Percentiles rank a stretch among this genome's conserved stretches.
Evolutionary conservation across 805 yeast species (phyloP).

Genomic region (Pichia nanzhaoensis): DNA sequence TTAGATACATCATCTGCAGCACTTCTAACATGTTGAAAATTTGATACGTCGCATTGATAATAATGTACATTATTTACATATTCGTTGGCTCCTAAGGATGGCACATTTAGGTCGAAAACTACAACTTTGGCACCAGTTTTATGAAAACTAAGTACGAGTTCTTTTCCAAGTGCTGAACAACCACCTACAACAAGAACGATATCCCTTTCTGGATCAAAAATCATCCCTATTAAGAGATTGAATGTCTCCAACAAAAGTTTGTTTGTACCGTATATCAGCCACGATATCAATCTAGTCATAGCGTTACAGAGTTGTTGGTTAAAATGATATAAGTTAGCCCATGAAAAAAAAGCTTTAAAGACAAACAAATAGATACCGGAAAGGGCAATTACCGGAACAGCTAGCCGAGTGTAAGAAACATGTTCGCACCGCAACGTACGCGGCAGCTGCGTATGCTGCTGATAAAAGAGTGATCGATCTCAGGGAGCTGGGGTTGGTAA

Average conservation of each 20-base stretch:
- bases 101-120: conserved; percentile 55
- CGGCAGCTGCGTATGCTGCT: no score
- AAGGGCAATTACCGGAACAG: neutral
- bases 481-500: no score
- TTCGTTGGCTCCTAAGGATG: conserved; percentile 29
- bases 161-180: conserved; percentile 66
- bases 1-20: conserved; percentile 35
- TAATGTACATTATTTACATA: conserved; percentile 40
- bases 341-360: no score
- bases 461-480: no score
- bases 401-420: neutral
- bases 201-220: conserved; percentile 48
- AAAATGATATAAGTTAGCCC: no score
- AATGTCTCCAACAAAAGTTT: conserved; percentile 28
- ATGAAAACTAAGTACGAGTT: conserved; percentile 44
- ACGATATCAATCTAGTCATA: conserved; percentile 28
- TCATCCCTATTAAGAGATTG: conserved; percentile 41
- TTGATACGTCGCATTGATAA: conserved; percentile 65
- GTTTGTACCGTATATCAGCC: conserved; percentile 23
- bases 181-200: conserved; percentile 83
- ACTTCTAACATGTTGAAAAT: conserved; percentile 36
- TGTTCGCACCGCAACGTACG: neutral
- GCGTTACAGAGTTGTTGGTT: no score
- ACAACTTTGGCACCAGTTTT: conserved; percentile 45
- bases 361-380: neutral